phyloP scores from a whole-genome alignment of 768 basidiomycete species.

The Arthromyces matolae region DNA sequence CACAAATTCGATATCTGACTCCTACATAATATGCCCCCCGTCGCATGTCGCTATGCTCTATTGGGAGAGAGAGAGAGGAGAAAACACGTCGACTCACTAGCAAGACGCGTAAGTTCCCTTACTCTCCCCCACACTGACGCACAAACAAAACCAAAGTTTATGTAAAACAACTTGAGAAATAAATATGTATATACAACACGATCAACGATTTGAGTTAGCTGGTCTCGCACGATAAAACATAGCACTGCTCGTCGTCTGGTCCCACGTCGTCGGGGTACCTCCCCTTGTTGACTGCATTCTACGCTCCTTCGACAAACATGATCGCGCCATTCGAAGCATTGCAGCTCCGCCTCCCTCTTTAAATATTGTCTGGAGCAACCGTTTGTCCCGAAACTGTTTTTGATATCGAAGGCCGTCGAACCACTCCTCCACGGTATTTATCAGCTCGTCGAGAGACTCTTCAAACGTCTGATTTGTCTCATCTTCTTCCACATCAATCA shows the following conservation, averaged over 20 bases:
- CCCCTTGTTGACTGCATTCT: constrained; percentile 2
- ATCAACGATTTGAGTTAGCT: neutral
- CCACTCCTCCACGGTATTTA: neutral
- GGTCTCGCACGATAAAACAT: neutral
- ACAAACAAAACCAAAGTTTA: neutral
- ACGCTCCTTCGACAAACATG: neutral
- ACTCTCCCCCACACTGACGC: neutral
- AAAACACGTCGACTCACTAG: too few relatives aligned
- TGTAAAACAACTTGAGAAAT: constrained; percentile 1
- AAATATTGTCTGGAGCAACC: constrained; percentile 1
- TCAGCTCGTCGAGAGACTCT: neutral
- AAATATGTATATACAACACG: neutral
- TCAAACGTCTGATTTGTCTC: neutral
- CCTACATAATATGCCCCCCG: too few relatives aligned
- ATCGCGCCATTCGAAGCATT: neutral
- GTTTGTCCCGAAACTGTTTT: neutral
- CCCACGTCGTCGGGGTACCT: neutral
- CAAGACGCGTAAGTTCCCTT: neutral
- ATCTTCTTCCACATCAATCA: neutral
- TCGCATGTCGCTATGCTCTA: too few relatives aligned
- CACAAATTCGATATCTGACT: too few relatives aligned
- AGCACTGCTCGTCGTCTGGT: constrained; percentile 1
- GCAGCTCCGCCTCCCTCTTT: neutral
- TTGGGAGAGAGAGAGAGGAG: too few relatives aligned
- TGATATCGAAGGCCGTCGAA: neutral